Percentiles rank a stretch among this genome's conserved stretches.
phyloP scores from a whole-genome alignment of 345 rosid species.

The Ceriops zippeliana region DNA sequence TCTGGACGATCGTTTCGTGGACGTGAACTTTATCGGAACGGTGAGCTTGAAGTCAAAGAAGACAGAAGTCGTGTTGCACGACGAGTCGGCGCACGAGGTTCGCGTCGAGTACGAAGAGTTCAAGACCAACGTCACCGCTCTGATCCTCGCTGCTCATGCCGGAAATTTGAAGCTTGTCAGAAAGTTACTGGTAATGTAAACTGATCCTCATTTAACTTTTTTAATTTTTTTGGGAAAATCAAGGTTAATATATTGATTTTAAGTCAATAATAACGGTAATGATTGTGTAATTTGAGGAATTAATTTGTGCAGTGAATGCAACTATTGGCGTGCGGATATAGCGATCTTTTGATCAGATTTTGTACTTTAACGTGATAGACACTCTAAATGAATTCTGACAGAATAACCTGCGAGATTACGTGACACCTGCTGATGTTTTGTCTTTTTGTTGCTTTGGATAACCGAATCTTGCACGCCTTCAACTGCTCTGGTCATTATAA shows the following conservation, averaged over 20 bases:
- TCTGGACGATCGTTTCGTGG: constrained; percentile 66
- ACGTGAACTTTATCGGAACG: constrained; percentile 82
- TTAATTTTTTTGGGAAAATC: too few relatives aligned
- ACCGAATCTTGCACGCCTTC: not conserved
- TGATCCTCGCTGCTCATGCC: constrained; percentile 77
- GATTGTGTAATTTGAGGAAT: too few relatives aligned
- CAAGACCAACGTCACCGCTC: constrained; percentile 79
- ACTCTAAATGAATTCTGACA: constrained; percentile 7
- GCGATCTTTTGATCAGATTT: too few relatives aligned
- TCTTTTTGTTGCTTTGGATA: constrained; percentile 7
- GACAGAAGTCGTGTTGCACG: constrained; percentile 59
- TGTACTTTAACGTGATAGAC: not conserved
- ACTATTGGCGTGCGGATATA: too few relatives aligned
- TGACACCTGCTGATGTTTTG: constrained; percentile 11
- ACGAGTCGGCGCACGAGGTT: constrained; percentile 62
- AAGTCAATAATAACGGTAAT: too few relatives aligned
- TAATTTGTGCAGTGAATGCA: too few relatives aligned
- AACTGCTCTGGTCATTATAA: too few relatives aligned
- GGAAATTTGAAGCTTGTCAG: constrained; percentile 73
- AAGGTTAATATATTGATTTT: too few relatives aligned
- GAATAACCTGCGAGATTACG: constrained; percentile 1
- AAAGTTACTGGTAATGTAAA: constrained; percentile 60
- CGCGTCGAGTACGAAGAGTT: constrained; percentile 76
- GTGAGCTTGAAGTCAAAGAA: constrained; percentile 68
- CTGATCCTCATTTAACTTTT: not conserved